Percentiles rank a stretch among this genome's conserved stretches.
Evolutionary conservation across 495 filamentous ascomycete genomes (phyloP).

Genomic region (Glarea lozoyensis): DNA sequence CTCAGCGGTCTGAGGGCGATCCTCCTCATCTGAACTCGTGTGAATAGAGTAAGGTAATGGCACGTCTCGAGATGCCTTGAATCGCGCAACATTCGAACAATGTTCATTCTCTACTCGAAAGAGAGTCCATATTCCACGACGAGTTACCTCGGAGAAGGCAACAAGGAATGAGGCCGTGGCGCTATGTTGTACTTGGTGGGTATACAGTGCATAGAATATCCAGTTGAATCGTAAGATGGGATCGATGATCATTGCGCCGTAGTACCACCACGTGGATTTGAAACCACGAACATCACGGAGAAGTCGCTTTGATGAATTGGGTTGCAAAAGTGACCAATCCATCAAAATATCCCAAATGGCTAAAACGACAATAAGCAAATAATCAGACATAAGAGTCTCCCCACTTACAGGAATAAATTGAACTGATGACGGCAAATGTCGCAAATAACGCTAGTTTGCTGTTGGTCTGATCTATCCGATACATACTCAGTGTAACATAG

Average conservation of each 20-base stretch:
- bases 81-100: conserved; percentile 75
- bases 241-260: conserved; percentile 72
- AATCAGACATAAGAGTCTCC: neutral
- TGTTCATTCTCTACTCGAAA: conserved; percentile 98
- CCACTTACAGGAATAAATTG: conserved; percentile 66
- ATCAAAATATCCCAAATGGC: conserved; percentile 94
- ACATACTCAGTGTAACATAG: conserved; percentile 68
- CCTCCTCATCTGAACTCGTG: conserved; percentile 13
- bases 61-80: conserved; percentile 73
- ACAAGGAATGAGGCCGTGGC: conserved; percentile 70
- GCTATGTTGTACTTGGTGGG: conserved; percentile 68
- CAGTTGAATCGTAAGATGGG: conserved; percentile 89
- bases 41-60: conserved; percentile 65
- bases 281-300: conserved; percentile 76
- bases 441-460: conserved; percentile 61
- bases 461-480: conserved; percentile 57
- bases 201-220: conserved; percentile 88
- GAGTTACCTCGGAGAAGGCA: conserved; percentile 63
- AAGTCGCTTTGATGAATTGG: conserved; percentile 56
- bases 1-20: conserved; percentile 2
- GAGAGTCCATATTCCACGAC: conserved; percentile 81
- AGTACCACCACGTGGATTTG: conserved; percentile 72
- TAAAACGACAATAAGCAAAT: conserved; percentile 19
- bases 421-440: conserved; percentile 67
- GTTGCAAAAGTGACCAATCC: conserved; percentile 85